Evolutionary conservation across 2,329 filamentous ascomycete genomes (phyloP), one percentile per base, ranked within the genome.

Genomic region (Domatiomyces catenatus): DNA sequence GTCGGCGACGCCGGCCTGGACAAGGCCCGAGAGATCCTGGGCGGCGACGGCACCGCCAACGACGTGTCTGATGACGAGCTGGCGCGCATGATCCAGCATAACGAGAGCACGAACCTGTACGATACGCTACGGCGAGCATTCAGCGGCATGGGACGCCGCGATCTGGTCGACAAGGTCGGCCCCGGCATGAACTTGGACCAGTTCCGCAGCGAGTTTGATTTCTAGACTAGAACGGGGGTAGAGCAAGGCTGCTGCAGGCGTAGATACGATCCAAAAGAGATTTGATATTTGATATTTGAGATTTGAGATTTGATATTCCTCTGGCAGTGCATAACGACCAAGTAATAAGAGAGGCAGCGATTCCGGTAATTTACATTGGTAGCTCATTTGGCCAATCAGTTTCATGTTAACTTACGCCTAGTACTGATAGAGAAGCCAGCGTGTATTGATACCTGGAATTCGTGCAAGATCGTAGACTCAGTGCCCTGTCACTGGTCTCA

Each of bases 71-170:
- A 95, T 61, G 80, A 78, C 51, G 80, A 86, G 58, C 74, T 95
- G 18, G 86, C 94, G 63, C 77, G 84, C 54, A 88, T 94, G 81
- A 83, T 93, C 50, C 83, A 83, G 48, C 90, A 96, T 72, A 98
- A 98, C 69, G 82, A 93, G 65, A 94, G 87, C 72, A 95, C 89
- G 47, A 98, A 95, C 62, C 71, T 98, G 52, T 94, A 94, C 67
- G 93, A 98, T 66, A 98, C 93, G 10, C 71, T 98, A 55, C 73
- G 90, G 55, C 75, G 93, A 53, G 92, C 96, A n/a, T 96, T 98
- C 67, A 89, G 82, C 8, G 87, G 94, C 70, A 96, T 98, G 92
- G 84, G 84, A 2, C 73, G 92, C 52, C 74, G 87, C 51, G 92
- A 98, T 68, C 66, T 98, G 63, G 84, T 84, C 2, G 89, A 96